These are phyloP conservation scores for Piromyces sp. DNA, from an alignment of 192 early-diverging fungal genomes.

Conservation along the genomic window DNA sequence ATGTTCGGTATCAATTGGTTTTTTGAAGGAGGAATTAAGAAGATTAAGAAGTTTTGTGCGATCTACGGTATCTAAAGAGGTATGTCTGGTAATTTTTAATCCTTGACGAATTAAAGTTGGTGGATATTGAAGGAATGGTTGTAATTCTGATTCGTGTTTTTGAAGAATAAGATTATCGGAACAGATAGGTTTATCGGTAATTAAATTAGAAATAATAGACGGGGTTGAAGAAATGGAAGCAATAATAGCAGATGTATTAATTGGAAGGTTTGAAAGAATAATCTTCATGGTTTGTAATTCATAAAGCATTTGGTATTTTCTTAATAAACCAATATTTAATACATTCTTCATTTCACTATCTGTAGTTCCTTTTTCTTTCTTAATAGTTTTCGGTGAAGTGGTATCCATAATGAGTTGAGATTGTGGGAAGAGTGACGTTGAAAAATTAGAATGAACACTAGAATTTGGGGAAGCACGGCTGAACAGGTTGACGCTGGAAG, in stretches of 20 bases:
- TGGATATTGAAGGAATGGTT: conserved; percentile 13
- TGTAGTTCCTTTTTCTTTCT: neutral
- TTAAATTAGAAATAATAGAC: conserved; percentile 46
- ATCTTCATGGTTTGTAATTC: conserved; percentile 38
- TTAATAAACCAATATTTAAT: neutral
- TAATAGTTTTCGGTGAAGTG: conserved; percentile 11
- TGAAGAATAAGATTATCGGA: conserved; percentile 6
- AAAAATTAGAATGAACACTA: neutral
- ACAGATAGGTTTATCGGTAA: conserved; percentile 58
- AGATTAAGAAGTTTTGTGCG: conserved; percentile 26
- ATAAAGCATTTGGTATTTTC: neutral
- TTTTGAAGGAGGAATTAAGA: conserved; percentile 61
- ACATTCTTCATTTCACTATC: neutral
- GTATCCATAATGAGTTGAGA: neutral
- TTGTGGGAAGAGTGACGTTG: neutral
- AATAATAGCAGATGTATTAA: conserved; percentile 57
- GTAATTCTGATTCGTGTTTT: conserved; percentile 4
- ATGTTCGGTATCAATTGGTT: conserved; percentile 24
- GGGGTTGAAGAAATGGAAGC: conserved; percentile 31
- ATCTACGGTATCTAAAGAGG: conserved; percentile 32
- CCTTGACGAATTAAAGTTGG: conserved; percentile 70
- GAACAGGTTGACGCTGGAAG: neutral
- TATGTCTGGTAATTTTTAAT: conserved; percentile 38
- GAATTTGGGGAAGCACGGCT: neutral
- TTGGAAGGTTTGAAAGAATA: conserved; percentile 47